phyloP scores from a whole-genome alignment of 73 alveolate species.

The Durusdinium trenchii region DNA sequence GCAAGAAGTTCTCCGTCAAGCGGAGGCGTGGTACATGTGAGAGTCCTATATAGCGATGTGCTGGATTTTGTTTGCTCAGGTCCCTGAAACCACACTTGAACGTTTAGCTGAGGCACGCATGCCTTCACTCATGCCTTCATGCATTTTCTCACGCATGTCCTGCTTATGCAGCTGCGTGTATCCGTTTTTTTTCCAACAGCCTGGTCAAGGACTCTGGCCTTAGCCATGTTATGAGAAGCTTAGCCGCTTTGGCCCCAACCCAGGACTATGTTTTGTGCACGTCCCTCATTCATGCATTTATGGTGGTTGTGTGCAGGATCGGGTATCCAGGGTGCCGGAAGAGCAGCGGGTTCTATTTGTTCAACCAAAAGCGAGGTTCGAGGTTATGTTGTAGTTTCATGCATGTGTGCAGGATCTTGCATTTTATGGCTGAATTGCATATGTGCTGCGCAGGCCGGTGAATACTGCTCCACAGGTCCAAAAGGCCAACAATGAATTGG shows the following conservation, averaged over 20 bases:
- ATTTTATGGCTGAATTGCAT: background rate
- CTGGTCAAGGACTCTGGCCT: background rate
- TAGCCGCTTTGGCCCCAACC: background rate
- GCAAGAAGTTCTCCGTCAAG: background rate
- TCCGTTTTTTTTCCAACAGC: background rate
- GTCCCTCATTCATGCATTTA: slow-evolving; percentile 20
- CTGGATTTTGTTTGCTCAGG: background rate
- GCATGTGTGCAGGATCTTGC: background rate
- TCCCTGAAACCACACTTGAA: background rate
- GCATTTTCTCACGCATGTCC: background rate
- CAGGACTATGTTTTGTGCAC: too few species aligned
- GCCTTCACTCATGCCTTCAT: background rate
- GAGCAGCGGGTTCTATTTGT: too few species aligned
- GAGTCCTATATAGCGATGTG: background rate
- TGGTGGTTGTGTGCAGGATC: too few species aligned
- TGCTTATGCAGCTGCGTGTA: background rate
- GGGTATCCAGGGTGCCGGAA: too few species aligned
- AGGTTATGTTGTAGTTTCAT: background rate
- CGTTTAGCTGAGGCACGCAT: background rate
- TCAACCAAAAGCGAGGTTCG: background rate
- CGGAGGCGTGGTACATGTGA: background rate
- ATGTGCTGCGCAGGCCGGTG: background rate
- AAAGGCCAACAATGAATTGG: background rate
- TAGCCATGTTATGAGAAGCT: background rate
- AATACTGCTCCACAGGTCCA: background rate